Evolutionary conservation across 192 early-diverging fungal genomes (phyloP).

Genomic region (Spizellomyces sp.): DNA sequence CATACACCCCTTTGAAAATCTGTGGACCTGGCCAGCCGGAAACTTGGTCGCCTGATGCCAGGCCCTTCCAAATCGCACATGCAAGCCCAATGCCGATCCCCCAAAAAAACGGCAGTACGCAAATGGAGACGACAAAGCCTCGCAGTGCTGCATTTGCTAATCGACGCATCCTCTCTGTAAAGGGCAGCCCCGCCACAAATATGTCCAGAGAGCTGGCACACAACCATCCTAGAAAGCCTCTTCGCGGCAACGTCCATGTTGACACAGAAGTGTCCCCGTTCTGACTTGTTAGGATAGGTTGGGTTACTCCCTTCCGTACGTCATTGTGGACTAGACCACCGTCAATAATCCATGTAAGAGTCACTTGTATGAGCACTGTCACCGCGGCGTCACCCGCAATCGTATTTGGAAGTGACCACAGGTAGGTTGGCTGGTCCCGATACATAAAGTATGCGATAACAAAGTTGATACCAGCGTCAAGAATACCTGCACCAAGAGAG

Average conservation of each 20-base stretch:
- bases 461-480: slow-evolving; percentile 30
- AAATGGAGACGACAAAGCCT: slow-evolving; percentile 10
- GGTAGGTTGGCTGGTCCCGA: neutral
- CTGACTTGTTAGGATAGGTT: neutral
- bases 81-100: slow-evolving; percentile 21
- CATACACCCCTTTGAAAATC: slow-evolving; percentile 28
- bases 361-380: slow-evolving; percentile 19
- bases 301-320: slow-evolving; percentile 14
- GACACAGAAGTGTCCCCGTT: neutral
- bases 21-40: slow-evolving; percentile 19
- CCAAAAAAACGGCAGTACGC: slow-evolving; percentile 12
- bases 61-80: slow-evolving; percentile 18
- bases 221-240: slow-evolving; percentile 1
- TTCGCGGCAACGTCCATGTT: neutral
- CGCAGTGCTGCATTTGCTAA: neutral
- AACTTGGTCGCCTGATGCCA: neutral
- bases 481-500: slow-evolving; percentile 19
- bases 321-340: slow-evolving; percentile 19
- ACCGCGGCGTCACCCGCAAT: slow-evolving; percentile 32
- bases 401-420: slow-evolving; percentile 28
- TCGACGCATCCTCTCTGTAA: neutral
- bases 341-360: slow-evolving; percentile 28
- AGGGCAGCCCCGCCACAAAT: slow-evolving; percentile 7
- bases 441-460: slow-evolving; percentile 27
- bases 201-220: slow-evolving; percentile 10